Evolutionary conservation across 2,329 filamentous ascomycete genomes (phyloP).

Genomic region (Phoma sp.): DNA sequence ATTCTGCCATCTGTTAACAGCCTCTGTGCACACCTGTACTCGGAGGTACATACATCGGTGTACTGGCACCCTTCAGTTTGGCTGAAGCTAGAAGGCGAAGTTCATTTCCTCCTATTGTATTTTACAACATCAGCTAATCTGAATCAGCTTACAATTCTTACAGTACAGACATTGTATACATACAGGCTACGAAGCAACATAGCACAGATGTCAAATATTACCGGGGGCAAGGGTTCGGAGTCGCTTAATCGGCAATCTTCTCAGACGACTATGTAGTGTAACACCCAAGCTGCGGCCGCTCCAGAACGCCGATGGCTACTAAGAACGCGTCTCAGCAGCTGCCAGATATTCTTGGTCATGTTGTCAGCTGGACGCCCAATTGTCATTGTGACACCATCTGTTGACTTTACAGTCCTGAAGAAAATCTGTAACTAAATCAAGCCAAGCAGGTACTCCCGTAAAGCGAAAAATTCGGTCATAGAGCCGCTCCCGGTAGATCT

Average conservation of each 20-base stretch:
- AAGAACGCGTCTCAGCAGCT: not conserved
- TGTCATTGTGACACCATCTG: constrained; percentile 4
- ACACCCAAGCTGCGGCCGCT: constrained; percentile 5
- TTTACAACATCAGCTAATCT: constrained; percentile 4
- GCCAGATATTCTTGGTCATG: constrained; percentile 4
- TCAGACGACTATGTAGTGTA: constrained; percentile 14
- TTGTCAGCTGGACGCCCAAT: constrained; percentile 4
- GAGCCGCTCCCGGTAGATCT: not conserved
- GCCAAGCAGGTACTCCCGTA: constrained; percentile 14
- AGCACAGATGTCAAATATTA: not conserved
- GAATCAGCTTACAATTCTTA: constrained; percentile 3
- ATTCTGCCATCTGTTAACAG: constrained; percentile 6
- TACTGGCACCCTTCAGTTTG: not conserved
- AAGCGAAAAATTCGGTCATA: not conserved
- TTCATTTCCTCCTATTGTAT: not conserved
- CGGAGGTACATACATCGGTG: not conserved
- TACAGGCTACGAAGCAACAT: constrained; percentile 7
- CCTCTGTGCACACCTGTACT: not conserved
- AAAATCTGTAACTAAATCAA: not conserved
- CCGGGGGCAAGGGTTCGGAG: constrained; percentile 4
- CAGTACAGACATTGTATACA: not conserved
- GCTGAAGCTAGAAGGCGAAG: not conserved
- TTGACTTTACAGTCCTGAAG: not conserved
- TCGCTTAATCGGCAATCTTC: constrained; percentile 5
- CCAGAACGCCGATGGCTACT: constrained; percentile 4